Evolutionary conservation across 1,139 yeast genomes (phyloP).

Genomic region (Taiozyma sp.): DNA sequence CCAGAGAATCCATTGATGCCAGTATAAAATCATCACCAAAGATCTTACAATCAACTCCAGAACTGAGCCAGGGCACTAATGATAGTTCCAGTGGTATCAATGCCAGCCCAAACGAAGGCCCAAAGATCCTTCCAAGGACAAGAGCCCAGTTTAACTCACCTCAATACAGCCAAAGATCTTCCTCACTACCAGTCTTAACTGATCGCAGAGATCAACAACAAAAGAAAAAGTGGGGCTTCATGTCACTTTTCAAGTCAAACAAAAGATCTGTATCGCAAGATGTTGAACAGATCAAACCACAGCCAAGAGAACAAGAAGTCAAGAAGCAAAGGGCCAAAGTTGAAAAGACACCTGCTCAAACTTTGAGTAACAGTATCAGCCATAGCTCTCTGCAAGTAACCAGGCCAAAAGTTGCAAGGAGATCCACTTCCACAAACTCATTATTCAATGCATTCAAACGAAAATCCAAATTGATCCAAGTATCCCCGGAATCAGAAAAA

Average conservation of each 20-base stretch:
- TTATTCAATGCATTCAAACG: conserved; percentile 22
- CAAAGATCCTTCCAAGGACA: conserved; percentile 10
- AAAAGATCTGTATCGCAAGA: conserved; percentile 19
- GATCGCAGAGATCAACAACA: background rate
- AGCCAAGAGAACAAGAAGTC: conserved; percentile 11
- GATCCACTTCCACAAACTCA: conserved; percentile 21
- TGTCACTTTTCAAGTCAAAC: conserved; percentile 28
- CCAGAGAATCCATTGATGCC: background rate
- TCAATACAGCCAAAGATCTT: conserved; percentile 17
- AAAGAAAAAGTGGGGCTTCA: conserved; percentile 28
- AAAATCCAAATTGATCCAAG: conserved; percentile 7
- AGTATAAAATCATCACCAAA: conserved; percentile 2
- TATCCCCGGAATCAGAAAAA: background rate
- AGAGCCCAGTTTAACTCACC: conserved; percentile 3
- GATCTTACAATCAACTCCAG: background rate
- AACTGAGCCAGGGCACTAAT: background rate
- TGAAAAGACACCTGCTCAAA: conserved; percentile 7
- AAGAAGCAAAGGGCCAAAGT: conserved; percentile 2
- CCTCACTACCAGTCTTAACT: conserved; percentile 19
- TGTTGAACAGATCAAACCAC: conserved; percentile 5
- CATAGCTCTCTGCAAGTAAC: conserved; percentile 5
- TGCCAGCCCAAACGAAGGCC: background rate
- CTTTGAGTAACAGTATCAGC: conserved; percentile 12
- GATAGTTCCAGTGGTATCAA: background rate
- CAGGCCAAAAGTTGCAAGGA: conserved; percentile 12